These are phyloP conservation scores for Phytophthora chlamydospora DNA, from an alignment of 352 stramenopile species.

Conservation along the genomic window DNA sequence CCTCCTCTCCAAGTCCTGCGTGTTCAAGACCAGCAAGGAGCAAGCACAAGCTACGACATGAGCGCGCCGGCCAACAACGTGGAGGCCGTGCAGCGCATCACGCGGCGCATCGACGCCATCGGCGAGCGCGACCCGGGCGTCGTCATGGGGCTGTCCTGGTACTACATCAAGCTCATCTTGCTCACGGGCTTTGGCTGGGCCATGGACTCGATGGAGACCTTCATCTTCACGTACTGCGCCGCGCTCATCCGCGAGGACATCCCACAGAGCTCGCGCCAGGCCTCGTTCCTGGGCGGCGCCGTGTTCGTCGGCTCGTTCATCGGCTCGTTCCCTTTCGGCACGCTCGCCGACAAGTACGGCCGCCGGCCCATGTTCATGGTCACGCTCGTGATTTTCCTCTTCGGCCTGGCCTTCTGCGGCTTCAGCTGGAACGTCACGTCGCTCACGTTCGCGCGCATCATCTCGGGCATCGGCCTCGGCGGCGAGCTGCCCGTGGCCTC, in stretches of 20 bases:
- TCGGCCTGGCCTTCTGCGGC: conserved; percentile 53
- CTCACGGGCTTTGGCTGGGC: conserved; percentile 74
- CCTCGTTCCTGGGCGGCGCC: conserved; percentile 51
- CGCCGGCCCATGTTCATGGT: conserved; percentile 72
- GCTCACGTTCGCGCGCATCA: conserved; percentile 60
- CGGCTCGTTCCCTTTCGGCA: conserved; percentile 63
- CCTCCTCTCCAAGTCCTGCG: conserved; percentile 6
- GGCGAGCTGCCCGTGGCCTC: conserved; percentile 65
- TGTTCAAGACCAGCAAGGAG: conserved; percentile 4
- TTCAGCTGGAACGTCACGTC: conserved; percentile 59
- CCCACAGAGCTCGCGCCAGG: conserved; percentile 37
- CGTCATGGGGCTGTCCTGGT: conserved; percentile 67
- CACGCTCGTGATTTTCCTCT: conserved; percentile 68
- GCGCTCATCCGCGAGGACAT: conserved; percentile 54
- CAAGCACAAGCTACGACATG: background rate
- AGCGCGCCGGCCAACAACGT: conserved; percentile 38
- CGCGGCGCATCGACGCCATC: conserved; percentile 68
- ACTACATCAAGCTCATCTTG: conserved; percentile 72
- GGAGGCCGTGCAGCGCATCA: conserved; percentile 67
- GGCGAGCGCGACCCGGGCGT: conserved; percentile 54
- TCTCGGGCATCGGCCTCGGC: conserved; percentile 67
- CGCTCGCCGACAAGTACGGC: conserved; percentile 67
- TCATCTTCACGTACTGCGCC: conserved; percentile 68
- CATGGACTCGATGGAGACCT: conserved; percentile 80
- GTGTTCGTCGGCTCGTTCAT: conserved; percentile 74